Evolutionary conservation across 805 yeast species (phyloP).

Genomic region (Metschnikowia colocasiae): DNA sequence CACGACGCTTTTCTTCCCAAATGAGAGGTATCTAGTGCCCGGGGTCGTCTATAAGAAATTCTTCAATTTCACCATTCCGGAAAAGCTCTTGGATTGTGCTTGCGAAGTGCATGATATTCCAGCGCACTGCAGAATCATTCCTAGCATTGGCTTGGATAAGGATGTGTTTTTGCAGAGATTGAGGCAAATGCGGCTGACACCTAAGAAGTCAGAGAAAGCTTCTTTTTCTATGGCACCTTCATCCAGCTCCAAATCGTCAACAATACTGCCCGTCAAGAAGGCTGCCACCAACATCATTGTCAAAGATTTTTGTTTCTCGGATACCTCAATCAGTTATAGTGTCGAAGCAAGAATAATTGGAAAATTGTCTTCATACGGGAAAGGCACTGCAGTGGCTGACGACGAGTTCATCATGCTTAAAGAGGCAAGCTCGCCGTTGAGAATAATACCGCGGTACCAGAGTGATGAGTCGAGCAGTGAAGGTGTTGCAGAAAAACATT

Average conservation of each 20-base stretch:
- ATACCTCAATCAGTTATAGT: slow-evolving; percentile 27
- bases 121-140: slow-evolving; percentile 23
- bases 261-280: slow-evolving; percentile 2
- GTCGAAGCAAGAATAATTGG: slow-evolving; percentile 28
- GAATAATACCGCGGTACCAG: slow-evolving; percentile 21
- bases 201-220: slow-evolving; percentile 6
- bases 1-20: slow-evolving; percentile 24
- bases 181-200: slow-evolving; percentile 15
- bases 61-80: slow-evolving; percentile 39
- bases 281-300: slow-evolving; percentile 12
- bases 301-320: slow-evolving; percentile 26
- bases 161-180: slow-evolving; percentile 23
- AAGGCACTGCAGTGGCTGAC: slow-evolving; percentile 5
- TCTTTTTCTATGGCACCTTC: slow-evolving; percentile 1
- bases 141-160: slow-evolving; percentile 25
- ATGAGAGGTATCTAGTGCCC: slow-evolving; percentile 24
- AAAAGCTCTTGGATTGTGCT: slow-evolving; percentile 27
- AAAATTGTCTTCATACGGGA: slow-evolving; percentile 21
- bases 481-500: slow-evolving; percentile 15
- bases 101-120: slow-evolving; percentile 26
- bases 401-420: slow-evolving; percentile 26
- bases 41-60: slow-evolving; percentile 30
- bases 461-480: slow-evolving; percentile 4
- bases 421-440: slow-evolving; percentile 22
- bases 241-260: background rate